Percentiles rank a stretch among this genome's conserved stretches.
Evolutionary conservation across 257 asterid species (phyloP).

Genomic region (Fraxinus quadrangulata): DNA sequence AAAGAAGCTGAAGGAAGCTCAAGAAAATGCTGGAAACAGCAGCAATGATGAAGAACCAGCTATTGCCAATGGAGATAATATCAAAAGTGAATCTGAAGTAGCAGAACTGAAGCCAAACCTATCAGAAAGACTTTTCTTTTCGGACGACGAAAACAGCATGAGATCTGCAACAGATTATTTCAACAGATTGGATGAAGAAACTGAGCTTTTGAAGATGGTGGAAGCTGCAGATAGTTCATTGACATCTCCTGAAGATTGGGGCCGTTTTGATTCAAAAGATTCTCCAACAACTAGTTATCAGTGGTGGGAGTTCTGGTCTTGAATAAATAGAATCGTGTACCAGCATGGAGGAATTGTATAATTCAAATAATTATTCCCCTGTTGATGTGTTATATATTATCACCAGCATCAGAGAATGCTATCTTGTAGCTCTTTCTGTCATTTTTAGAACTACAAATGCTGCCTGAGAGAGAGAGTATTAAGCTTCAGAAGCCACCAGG

Average conservation of each 20-base stretch:
- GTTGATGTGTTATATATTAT: too few relatives aligned
- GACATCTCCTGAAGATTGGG: conserved; percentile 49
- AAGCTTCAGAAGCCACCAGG: too few relatives aligned
- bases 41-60: conserved; percentile 20
- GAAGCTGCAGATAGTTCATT: conserved; percentile 38
- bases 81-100: conserved; percentile 12
- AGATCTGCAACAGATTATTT: conserved; percentile 30
- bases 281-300: conserved; percentile 15
- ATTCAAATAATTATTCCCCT: background rate
- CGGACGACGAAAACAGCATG: conserved; percentile 31
- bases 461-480: too few relatives aligned
- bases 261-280: conserved; percentile 39
- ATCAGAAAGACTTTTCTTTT: background rate
- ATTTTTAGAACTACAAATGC: too few relatives aligned
- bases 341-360: background rate
- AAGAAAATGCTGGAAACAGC: conserved; percentile 22
- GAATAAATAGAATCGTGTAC: background rate
- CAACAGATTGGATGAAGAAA: conserved; percentile 28
- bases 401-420: too few relatives aligned
- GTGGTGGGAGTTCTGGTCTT: conserved; percentile 66
- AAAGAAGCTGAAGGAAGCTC: conserved; percentile 36
- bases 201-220: conserved; percentile 20
- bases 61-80: background rate
- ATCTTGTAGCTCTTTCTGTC: too few relatives aligned
- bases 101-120: background rate